Conservation (phyloP, 2,329 filamentous ascomycete species). For the Talaromyces sp. region DNA sequence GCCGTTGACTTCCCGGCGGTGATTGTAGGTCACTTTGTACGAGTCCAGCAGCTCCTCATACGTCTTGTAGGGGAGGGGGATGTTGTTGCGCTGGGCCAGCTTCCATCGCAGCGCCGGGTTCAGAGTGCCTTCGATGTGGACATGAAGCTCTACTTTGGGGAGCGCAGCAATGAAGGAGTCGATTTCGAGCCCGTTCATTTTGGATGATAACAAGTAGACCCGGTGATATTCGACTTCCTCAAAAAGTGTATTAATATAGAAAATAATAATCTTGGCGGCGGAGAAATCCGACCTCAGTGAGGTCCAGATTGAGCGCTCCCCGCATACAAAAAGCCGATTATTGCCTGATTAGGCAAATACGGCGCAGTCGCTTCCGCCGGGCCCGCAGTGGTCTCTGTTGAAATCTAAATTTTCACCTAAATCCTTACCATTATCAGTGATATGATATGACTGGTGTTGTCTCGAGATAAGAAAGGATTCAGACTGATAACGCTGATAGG, state of each 20-base stretch:
- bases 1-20: constrained; percentile 32
- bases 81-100: constrained; percentile 34
- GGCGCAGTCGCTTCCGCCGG: background rate
- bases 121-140: constrained; percentile 45
- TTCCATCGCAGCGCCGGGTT: constrained; percentile 37
- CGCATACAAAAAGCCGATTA: background rate
- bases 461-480: background rate
- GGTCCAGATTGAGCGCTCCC: background rate
- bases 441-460: background rate
- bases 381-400: background rate
- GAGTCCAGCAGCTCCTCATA: constrained; percentile 28
- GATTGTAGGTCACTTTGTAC: constrained; percentile 31
- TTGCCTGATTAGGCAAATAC: background rate
- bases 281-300: background rate
- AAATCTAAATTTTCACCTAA: background rate
- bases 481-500: background rate
- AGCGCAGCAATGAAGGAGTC: constrained; percentile 29
- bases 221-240: too few relatives aligned
- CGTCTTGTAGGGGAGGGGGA: constrained; percentile 24
- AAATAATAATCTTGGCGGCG: background rate
- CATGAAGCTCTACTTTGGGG: constrained; percentile 43
- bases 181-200: constrained; percentile 17
- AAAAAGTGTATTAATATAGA: background rate
- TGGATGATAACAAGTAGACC: background rate
- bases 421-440: background rate